phyloP scores from a whole-genome alignment of 176 grass and related monocot species.

The Eleusine indica region DNA sequence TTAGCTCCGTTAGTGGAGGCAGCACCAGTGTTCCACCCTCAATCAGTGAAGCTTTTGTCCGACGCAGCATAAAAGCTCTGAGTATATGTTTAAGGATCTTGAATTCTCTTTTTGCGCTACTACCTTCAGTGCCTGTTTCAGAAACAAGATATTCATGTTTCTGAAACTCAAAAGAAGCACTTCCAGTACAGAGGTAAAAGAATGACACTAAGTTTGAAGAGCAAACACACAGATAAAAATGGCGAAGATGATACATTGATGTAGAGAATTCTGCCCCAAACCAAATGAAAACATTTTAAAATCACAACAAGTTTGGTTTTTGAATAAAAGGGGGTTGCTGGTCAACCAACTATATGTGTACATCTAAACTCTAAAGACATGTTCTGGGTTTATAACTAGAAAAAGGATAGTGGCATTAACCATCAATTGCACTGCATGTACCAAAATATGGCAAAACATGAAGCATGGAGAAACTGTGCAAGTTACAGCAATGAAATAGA shows the following conservation, averaged over 20 bases:
- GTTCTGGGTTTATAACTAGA: not conserved
- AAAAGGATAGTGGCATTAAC: conserved; percentile 10
- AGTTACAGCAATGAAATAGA: conserved; percentile 3
- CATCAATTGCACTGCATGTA: conserved; percentile 7
- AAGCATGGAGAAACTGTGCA: conserved; percentile 15
- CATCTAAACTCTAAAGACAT: not conserved
- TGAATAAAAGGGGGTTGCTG: not conserved
- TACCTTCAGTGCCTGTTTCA: conserved; percentile 60
- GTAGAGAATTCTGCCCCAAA: not conserved
- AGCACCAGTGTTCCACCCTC: conserved; percentile 68
- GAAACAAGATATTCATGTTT: conserved; percentile 28
- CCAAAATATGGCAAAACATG: conserved; percentile 17
- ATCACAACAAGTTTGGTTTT: not conserved
- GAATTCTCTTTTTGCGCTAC: conserved; percentile 66
- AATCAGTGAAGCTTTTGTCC: conserved; percentile 84
- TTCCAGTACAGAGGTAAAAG: not conserved
- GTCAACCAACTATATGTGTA: not conserved
- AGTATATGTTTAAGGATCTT: conserved; percentile 81
- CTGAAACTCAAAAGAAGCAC: not conserved
- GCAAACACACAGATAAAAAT: conserved; percentile 10
- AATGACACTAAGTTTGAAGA: not conserved
- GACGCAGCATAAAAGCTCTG: conserved; percentile 88
- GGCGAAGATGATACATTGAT: not conserved
- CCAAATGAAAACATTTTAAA: conserved; percentile 5
- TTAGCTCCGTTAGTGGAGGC: conserved; percentile 86